Evolutionary conservation across 331 rosid species (phyloP), one percentile per base, ranked within the genome.

Genomic region (Saraca asoca): DNA sequence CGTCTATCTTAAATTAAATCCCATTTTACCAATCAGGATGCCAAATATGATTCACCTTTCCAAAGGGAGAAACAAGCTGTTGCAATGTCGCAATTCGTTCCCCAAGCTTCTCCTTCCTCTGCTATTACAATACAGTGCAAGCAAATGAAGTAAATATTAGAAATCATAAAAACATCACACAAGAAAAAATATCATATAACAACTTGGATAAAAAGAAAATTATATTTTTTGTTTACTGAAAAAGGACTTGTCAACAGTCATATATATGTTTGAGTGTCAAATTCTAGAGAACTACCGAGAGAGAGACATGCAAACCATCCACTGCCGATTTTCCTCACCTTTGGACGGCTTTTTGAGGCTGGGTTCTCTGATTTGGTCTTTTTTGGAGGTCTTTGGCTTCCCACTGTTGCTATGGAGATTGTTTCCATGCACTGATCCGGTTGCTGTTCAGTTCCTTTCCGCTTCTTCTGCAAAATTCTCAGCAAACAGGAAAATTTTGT

Each of bases 1-100:
- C n/a, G n/a, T n/a, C n/a, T n/a, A n/a, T n/a, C n/a, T n/a, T 69
- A 39, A 39, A 12, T 7, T 37, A 70, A 64, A 70, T 13, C 14
- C 56, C 50, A 42, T 2, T 51, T 18, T 1, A 7, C 65, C 9
- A 29, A 7, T 34, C 20, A 34, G 11, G 37, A 16, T 0, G 11
- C 0, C 6, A 5, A 16, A 39, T 31, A 4, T 14, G 16, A 24
- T 52, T 68, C 49, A 93, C 98, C 94, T 93, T 90, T 66, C 98
- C 98, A 66, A 90, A 93, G 9, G 98, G 98, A 62, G 98, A 93
- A 64, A 90, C 98, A 12, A 93, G 90, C 44, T 93, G 90, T 65
- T 93, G 98, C 39, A 93, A 70, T 3, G 95, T 81, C 63, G 87
- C 75, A 67, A 90, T 80, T 78, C 97, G 60, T 60, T 93, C 95